These are phyloP conservation scores for Colletotrichum musicola DNA, from an alignment of 2,329 filamentous ascomycete genomes.

Conservation along the genomic window DNA sequence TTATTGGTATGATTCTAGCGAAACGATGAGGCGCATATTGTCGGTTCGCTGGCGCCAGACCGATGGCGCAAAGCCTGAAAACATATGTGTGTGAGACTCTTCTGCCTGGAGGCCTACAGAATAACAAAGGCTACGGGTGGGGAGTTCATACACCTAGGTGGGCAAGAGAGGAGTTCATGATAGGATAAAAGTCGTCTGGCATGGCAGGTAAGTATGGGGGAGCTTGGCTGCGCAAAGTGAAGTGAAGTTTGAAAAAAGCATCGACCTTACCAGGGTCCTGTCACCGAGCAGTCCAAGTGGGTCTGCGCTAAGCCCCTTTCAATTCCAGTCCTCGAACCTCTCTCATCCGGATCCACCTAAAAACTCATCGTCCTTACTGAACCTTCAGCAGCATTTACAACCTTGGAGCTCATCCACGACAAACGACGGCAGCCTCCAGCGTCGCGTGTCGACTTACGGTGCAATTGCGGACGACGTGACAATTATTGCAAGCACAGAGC, in stretches of 20 bases:
- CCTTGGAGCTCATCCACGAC: not conserved
- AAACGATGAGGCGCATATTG: no score
- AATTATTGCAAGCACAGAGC: no score
- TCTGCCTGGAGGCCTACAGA: no score
- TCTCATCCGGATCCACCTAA: constrained; percentile 32
- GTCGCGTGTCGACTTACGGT: not conserved
- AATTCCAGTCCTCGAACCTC: constrained; percentile 10
- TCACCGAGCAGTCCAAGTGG: not conserved
- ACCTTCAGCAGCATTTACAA: constrained; percentile 16
- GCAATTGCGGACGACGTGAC: no score
- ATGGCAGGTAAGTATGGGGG: no score
- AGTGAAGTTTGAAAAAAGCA: constrained; percentile 7
- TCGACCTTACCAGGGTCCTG: not conserved
- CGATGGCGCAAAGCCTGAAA: no score
- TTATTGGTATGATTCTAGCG: no score
- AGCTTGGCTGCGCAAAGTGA: not conserved
- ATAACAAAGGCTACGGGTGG: no score
- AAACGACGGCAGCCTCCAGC: not conserved
- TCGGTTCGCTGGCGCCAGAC: no score
- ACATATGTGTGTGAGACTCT: no score
- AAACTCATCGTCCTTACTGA: constrained; percentile 29
- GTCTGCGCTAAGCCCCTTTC: constrained; percentile 8
- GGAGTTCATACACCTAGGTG: not conserved
- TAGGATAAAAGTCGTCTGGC: not conserved
- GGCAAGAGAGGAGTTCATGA: not conserved